These are phyloP conservation scores for Pterulicium gracile DNA, from an alignment of 1,284 basidiomycete species.

Conservation along the genomic window DNA sequence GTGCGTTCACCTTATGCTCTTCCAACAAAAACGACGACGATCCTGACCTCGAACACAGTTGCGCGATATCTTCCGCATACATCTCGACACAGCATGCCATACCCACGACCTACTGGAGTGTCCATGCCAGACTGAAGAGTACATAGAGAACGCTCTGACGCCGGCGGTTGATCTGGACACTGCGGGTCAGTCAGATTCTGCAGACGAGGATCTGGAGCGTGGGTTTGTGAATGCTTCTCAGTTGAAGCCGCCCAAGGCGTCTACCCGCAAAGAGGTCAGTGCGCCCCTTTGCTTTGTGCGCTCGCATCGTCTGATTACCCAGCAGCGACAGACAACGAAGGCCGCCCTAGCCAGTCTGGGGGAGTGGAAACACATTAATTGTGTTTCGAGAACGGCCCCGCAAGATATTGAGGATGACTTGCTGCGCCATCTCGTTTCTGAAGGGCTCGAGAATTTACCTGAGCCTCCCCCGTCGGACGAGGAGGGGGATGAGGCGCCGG, in stretches of 20 bases:
- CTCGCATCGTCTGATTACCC: slow-evolving; percentile 6
- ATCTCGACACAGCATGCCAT: slow-evolving; percentile 74
- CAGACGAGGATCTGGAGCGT: slow-evolving; percentile 18
- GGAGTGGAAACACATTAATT: slow-evolving; percentile 85
- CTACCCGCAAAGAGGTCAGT: slow-evolving; percentile 45
- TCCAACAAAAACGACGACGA: slow-evolving; percentile 6
- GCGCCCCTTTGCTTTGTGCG: slow-evolving; percentile 3
- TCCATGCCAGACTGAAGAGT: slow-evolving; percentile 35
- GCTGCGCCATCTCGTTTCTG: slow-evolving; percentile 40
- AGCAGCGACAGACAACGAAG: slow-evolving; percentile 69
- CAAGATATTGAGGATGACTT: slow-evolving; percentile 49
- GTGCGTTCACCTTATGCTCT: slow-evolving; percentile 29
- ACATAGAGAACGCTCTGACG: slow-evolving; percentile 11
- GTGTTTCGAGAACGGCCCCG: slow-evolving; percentile 36
- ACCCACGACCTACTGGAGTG: slow-evolving; percentile 87
- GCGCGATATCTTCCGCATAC: slow-evolving; percentile 84
- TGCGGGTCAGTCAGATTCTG: slow-evolving; percentile 16
- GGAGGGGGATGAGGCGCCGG: slow-evolving; percentile 20
- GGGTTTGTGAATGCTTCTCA: slow-evolving; percentile 72
- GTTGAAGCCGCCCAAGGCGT: slow-evolving; percentile 35
- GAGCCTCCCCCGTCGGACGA: slow-evolving; percentile 31
- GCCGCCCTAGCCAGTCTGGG: slow-evolving; percentile 73
- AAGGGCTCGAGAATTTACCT: slow-evolving; percentile 23
- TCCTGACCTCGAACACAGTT: slow-evolving; percentile 45
- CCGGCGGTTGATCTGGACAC: slow-evolving; percentile 20